Conservation (phyloP, 1,284 basidiomycete genomes). For the Heterobasidion parviporum region DNA sequence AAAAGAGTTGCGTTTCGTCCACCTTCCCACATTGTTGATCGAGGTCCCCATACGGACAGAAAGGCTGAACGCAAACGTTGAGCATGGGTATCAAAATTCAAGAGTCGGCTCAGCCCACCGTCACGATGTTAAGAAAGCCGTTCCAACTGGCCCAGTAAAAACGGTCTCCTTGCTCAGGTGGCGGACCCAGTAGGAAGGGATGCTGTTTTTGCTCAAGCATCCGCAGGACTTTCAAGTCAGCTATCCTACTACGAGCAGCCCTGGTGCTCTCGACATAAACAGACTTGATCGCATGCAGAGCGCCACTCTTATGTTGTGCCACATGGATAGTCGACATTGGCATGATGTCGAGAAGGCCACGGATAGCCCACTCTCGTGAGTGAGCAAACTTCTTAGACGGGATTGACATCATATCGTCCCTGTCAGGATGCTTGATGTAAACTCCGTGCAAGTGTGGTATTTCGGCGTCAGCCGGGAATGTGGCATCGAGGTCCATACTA, state of each 20-base stretch:
- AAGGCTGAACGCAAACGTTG: constrained; percentile 8
- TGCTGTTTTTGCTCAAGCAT: neutral
- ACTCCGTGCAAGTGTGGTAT: neutral
- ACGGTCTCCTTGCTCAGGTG: neutral
- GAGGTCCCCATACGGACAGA: constrained; percentile 17
- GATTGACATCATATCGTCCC: neutral
- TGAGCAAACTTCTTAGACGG: neutral
- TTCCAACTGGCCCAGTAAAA: neutral
- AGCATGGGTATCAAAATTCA: neutral
- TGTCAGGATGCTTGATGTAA: neutral
- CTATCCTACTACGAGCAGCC: neutral
- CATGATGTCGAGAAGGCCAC: neutral
- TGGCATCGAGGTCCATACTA: too few species aligned
- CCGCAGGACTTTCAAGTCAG: neutral
- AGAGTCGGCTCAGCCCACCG: constrained; percentile 6
- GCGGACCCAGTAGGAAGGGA: neutral
- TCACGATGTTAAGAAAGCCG: constrained; percentile 17
- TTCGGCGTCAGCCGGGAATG: neutral
- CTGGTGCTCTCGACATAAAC: neutral
- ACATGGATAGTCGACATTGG: neutral
- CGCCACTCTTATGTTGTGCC: neutral
- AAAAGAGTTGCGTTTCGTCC: constrained; percentile 3
- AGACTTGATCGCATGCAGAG: neutral
- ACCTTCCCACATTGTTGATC: constrained; percentile 8
- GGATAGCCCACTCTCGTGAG: neutral